Evolutionary conservation across 371 early-diverging fungal genomes (phyloP), one percentile per base, ranked within the genome.

Genomic region (Mucor mucedo): DNA sequence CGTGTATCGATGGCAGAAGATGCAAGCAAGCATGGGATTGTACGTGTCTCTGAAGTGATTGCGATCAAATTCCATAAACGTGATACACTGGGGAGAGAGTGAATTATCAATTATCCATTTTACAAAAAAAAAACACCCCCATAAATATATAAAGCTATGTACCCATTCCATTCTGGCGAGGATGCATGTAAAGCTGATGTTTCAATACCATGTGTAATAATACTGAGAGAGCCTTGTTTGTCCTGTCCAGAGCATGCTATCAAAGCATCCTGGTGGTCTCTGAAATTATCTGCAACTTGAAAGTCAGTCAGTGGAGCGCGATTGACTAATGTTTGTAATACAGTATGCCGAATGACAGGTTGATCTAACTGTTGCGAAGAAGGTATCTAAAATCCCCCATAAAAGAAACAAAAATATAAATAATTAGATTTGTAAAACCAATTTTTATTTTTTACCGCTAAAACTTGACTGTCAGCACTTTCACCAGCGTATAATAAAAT

Each of bases 301-400:
- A 53, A 53, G 44, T 80, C 72, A 49, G 66, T 68, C 27, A 77
- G 32, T 5, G 80, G 80, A 21, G 80, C 78, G 16, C 76, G 71
- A 21, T 77, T 80, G 9, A 41, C 58, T 2, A 77, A 49, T 4
- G 48, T 55, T 39, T 80, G 76, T 9, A 76, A 14, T 1, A 52
- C 52, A 6, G n/a, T 53, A 47, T 65, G 30, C 3, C 48, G 39
- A 16, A 27, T 27, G 9, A 27, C 27, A 27, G 48, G 48, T 28
- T 48, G 16, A 48, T 48, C 8, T 28, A 7, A 21, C 8, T 48
- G 48, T 48, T 48, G 14, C 41, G 27, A 5, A 21, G 8, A 30
- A 53, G 55, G 55, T 2, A 55, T 42, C 55, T 55, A 29, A 21
- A n/a, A 30, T 64, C 32, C 14, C 21, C 6, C 16, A 65, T 21